phyloP scores from a whole-genome alignment of 805 yeast species.

The Pichia paraexigua region DNA sequence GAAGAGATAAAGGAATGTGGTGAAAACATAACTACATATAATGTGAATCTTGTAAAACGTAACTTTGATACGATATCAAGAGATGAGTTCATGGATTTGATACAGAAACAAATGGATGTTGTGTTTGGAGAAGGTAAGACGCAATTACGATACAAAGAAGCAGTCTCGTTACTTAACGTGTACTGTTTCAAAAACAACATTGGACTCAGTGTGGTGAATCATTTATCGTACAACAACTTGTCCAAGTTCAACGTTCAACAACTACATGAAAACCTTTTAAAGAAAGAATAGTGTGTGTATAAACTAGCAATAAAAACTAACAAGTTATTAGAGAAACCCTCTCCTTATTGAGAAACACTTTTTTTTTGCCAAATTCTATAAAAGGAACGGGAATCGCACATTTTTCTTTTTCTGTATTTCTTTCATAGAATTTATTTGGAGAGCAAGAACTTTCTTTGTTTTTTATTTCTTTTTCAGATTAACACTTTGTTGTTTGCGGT shows the following conservation, averaged over 20 bases:
- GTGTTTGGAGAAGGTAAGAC: slow-evolving; percentile 13
- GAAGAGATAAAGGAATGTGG: slow-evolving; percentile 10
- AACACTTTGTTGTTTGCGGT: slow-evolving; percentile 23
- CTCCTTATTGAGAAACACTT: not conserved
- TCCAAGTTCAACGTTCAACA: slow-evolving; percentile 77
- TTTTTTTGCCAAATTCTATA: not conserved
- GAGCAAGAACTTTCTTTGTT: not conserved
- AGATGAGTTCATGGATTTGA: slow-evolving; percentile 60
- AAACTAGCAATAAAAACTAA: not conserved
- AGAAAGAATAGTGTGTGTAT: not conserved
- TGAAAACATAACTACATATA: slow-evolving; percentile 40
- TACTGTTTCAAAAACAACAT: slow-evolving; percentile 85
- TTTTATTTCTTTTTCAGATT: not conserved
- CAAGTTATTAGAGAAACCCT: not conserved
- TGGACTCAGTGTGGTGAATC: slow-evolving; percentile 76
- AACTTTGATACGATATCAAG: slow-evolving; percentile 69
- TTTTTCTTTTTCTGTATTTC: not conserved
- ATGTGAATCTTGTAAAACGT: slow-evolving; percentile 72
- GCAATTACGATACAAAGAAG: slow-evolving; percentile 69
- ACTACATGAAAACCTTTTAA: slow-evolving; percentile 39
- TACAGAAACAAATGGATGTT: slow-evolving; percentile 27
- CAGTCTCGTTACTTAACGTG: slow-evolving; percentile 70
- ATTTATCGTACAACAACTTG: slow-evolving; percentile 42
- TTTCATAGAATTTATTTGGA: not conserved
- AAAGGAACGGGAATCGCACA: not conserved